Percentiles rank a stretch among this genome's conserved stretches.
phyloP scores from a whole-genome alignment of 2,329 filamentous ascomycete species.

The Spiromastix sp. region DNA sequence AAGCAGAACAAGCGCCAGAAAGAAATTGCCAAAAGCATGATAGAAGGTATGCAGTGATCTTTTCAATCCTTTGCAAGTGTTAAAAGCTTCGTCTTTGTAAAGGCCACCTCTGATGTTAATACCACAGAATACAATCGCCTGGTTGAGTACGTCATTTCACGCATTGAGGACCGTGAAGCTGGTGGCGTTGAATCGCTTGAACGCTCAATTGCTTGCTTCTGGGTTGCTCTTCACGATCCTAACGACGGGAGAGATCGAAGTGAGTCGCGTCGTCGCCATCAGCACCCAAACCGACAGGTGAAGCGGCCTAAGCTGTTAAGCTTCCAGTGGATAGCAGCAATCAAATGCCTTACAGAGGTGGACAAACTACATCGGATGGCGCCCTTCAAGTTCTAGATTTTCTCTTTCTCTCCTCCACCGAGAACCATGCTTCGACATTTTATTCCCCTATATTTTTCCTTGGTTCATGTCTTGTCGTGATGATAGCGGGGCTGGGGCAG shows the following conservation, averaged over 20 bases:
- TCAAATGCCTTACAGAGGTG: conserved; percentile 17
- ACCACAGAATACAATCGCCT: conserved; percentile 15
- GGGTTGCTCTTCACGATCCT: conserved; percentile 10
- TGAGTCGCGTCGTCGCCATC: not conserved
- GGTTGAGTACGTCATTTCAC: conserved; percentile 14
- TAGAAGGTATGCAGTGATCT: conserved; percentile 14
- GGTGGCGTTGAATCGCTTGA: conserved; percentile 16
- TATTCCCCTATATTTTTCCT: not conserved
- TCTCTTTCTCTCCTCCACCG: too few species aligned
- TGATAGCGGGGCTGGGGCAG: too few species aligned
- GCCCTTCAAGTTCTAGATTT: not conserved
- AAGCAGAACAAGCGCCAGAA: conserved; percentile 15
- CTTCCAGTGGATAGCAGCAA: conserved; percentile 18
- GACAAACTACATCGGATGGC: conserved; percentile 13
- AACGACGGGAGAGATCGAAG: not conserved
- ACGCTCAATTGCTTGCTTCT: conserved; percentile 18
- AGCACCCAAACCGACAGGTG: not conserved
- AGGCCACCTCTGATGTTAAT: not conserved
- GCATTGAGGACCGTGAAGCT: conserved; percentile 14
- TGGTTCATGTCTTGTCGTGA: not conserved
- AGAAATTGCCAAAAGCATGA: conserved; percentile 16
- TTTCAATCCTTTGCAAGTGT: not conserved
- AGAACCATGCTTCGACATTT: not conserved
- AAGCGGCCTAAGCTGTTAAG: conserved; percentile 12
- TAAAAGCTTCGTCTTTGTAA: not conserved